Conservation (phyloP, 768 basidiomycete genomes). For the Naganishia friedmannii region DNA sequence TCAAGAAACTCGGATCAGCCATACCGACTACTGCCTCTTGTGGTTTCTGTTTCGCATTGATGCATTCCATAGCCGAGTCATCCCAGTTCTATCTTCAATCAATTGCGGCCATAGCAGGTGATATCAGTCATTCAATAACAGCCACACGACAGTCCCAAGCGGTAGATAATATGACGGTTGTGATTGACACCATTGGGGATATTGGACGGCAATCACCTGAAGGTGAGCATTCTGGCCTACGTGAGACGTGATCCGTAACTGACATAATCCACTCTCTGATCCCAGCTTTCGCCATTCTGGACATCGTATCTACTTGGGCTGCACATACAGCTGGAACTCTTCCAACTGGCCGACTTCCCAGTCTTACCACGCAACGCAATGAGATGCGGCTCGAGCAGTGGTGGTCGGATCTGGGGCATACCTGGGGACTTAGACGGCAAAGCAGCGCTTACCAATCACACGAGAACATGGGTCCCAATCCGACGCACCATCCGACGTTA, state of each 20-base stretch:
- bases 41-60: constrained; percentile 47
- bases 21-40: constrained; percentile 37
- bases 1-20: constrained; percentile 37
- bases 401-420: constrained; percentile 21
- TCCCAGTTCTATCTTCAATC: constrained; percentile 51
- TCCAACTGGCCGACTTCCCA: constrained; percentile 19
- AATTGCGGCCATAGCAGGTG: constrained; percentile 36
- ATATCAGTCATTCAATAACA: constrained; percentile 28
- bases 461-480: neutral
- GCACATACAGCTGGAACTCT: constrained; percentile 25
- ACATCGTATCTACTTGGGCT: constrained; percentile 47
- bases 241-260: neutral
- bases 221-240: constrained; percentile 35
- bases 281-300: constrained; percentile 46
- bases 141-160: constrained; percentile 48
- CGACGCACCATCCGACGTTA: neutral
- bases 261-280: neutral
- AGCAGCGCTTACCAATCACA: neutral
- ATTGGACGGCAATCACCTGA: constrained; percentile 43
- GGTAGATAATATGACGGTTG: constrained; percentile 47
- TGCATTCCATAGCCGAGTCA: constrained; percentile 50
- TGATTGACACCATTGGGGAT: constrained; percentile 44
- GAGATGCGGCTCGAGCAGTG: constrained; percentile 26
- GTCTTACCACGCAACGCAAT: constrained; percentile 10
- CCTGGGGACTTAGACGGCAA: constrained; percentile 27